A percentile compares a stretch with the other conserved stretches of the same genome.
Evolutionary conservation across 202 grass and related monocot species (phyloP).

Genomic region (Bolboschoenoplectus hybrid): DNA sequence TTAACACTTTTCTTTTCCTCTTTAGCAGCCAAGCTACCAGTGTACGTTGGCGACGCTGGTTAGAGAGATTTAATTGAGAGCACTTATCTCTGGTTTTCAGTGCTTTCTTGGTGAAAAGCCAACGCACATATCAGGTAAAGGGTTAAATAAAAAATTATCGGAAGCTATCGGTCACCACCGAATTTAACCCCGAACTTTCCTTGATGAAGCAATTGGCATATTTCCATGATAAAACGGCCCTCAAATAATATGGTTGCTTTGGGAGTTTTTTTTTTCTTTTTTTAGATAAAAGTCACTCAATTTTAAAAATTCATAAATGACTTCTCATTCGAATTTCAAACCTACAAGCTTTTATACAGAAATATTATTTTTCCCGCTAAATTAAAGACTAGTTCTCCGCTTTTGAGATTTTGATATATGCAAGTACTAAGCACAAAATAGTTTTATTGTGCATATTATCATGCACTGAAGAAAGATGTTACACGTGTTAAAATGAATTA

Average conservation of each 20-base stretch:
- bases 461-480: background rate
- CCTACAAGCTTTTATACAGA: background rate
- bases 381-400: background rate
- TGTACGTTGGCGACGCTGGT: background rate
- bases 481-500: background rate
- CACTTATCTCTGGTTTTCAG: background rate
- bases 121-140: conserved; percentile 27
- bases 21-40: conserved; percentile 24
- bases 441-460: background rate
- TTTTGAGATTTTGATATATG: background rate
- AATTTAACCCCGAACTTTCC: background rate
- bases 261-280: no score
- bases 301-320: no score
- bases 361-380: background rate
- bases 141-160: background rate
- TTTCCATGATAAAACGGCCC: no score
- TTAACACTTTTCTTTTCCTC: background rate
- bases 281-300: no score
- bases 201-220: no score
- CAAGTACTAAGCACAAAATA: background rate
- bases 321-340: no score
- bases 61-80: background rate
- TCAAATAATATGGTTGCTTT: no score
- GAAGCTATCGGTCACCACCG: background rate
- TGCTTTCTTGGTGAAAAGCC: conserved; percentile 38